Conservation (phyloP, 495 filamentous ascomycete species). For the Aspergillus sclerotioniger region DNA sequence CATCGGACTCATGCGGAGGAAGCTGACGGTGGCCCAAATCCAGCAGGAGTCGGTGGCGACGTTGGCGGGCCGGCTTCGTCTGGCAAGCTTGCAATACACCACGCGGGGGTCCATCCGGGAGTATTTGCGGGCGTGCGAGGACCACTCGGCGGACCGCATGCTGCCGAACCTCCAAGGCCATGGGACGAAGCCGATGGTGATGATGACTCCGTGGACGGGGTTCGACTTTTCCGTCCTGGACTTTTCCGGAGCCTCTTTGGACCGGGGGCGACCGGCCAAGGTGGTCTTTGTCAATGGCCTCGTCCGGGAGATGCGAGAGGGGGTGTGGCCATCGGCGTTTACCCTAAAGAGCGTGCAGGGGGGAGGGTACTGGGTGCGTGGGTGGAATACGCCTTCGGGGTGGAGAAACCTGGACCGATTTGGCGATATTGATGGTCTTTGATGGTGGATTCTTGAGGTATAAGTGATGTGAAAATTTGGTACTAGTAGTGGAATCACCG, state of each 20-base stretch:
- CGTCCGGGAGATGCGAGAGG: neutral
- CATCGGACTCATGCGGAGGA: neutral
- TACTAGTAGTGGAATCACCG: no score
- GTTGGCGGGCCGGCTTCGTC: constrained; percentile 1
- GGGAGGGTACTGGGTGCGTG: constrained; percentile 9
- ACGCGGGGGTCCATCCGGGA: neutral
- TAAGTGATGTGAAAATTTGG: no score
- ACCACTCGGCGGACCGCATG: neutral
- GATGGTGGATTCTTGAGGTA: no score
- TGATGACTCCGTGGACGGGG: constrained; percentile 5
- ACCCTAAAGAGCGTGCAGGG: neutral
- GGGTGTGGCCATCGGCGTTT: neutral
- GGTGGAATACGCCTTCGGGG: neutral
- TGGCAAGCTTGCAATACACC: neutral
- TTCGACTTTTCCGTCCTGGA: neutral
- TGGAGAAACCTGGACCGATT: constrained; percentile 1
- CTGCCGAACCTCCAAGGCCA: neutral
- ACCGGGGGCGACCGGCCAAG: neutral
- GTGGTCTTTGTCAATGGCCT: neutral
- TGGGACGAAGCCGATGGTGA: neutral
- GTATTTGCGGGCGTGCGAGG: neutral
- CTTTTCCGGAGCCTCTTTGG: constrained; percentile 3
- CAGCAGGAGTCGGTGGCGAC: neutral
- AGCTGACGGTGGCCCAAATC: neutral
- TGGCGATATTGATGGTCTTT: neutral